Conservation (phyloP, 2,329 filamentous ascomycete species). For the Colletotrichum cuscutae region DNA sequence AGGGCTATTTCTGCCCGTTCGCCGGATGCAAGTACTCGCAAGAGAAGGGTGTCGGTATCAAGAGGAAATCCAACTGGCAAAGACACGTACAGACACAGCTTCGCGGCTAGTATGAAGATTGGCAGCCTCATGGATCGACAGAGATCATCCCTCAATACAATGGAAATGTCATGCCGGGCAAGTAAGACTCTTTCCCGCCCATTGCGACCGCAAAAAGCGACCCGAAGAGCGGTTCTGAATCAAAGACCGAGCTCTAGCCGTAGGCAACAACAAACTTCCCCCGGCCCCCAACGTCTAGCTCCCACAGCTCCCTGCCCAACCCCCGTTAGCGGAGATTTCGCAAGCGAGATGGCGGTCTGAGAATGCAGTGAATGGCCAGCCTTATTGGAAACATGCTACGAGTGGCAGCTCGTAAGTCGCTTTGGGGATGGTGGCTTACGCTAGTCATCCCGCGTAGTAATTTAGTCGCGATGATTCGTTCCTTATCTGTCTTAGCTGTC, state of each 20-base stretch:
- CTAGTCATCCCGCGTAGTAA: background rate
- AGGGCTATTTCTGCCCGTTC: slow-evolving; percentile 10
- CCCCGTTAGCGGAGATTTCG: background rate
- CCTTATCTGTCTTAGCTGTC: slow-evolving; percentile 14
- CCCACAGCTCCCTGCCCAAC: background rate
- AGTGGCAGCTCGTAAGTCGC: background rate
- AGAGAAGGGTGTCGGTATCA: background rate
- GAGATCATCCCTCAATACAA: background rate
- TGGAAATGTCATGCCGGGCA: background rate
- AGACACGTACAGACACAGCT: slow-evolving; percentile 7
- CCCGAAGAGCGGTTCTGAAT: background rate
- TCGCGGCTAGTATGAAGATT: background rate
- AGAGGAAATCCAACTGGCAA: slow-evolving; percentile 1
- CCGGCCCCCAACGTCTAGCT: slow-evolving; percentile 2
- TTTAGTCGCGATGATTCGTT: background rate
- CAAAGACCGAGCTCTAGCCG: background rate
- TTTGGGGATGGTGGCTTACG: slow-evolving; percentile 13
- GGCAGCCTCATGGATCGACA: background rate
- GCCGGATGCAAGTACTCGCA: slow-evolving; percentile 16
- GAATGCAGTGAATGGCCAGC: slow-evolving; percentile 17
- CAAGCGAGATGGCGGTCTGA: slow-evolving; percentile 3
- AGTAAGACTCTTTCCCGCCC: no score
- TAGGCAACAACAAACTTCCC: background rate
- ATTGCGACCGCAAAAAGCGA: background rate
- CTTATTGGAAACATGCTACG: background rate